Evolutionary conservation across 345 rosid genomes (phyloP).

Genomic region (Excoecaria cochinchinensis): DNA sequence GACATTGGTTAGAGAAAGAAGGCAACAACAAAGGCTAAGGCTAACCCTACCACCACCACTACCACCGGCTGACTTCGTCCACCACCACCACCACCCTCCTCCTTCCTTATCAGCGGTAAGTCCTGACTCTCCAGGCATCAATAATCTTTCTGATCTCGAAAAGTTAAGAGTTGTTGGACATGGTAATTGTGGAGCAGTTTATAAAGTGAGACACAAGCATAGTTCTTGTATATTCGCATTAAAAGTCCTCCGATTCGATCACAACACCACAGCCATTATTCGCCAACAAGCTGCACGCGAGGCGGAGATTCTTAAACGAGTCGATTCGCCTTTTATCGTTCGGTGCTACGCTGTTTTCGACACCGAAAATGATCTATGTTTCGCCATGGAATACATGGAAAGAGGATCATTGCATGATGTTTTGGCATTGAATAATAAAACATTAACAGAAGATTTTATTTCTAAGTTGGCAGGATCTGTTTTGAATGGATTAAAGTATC

Average conservation of each 20-base stretch:
- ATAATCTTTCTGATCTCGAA: constrained; percentile 44
- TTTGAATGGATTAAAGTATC: constrained; percentile 45
- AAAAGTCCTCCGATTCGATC: constrained; percentile 47
- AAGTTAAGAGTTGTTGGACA: constrained; percentile 55
- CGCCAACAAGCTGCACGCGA: constrained; percentile 38
- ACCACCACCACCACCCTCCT: constrained; percentile 5
- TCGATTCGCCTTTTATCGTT: constrained; percentile 47
- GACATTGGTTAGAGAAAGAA: constrained; percentile 60
- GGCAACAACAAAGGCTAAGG: constrained; percentile 54
- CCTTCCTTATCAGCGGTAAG: constrained; percentile 3
- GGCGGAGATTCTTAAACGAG: constrained; percentile 52
- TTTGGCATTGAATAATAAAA: constrained; percentile 19
- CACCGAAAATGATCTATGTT: constrained; percentile 40
- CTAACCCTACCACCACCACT: constrained; percentile 43
- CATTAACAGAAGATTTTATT: constrained; percentile 35
- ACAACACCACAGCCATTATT: constrained; percentile 5
- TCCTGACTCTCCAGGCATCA: constrained; percentile 38
- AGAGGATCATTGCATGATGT: constrained; percentile 46
- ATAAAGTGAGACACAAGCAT: constrained; percentile 49
- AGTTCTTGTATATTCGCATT: constrained; percentile 42
- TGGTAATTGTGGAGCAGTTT: constrained; percentile 59
- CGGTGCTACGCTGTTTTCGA: constrained; percentile 49
- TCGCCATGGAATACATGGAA: constrained; percentile 70
- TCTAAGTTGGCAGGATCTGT: constrained; percentile 39
- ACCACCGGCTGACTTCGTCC: constrained; percentile 10